Percentiles rank a stretch among this genome's conserved stretches.
Conservation (phyloP, 1,284 basidiomycete genomes). For the Filobasidium uniguttulatum region DNA sequence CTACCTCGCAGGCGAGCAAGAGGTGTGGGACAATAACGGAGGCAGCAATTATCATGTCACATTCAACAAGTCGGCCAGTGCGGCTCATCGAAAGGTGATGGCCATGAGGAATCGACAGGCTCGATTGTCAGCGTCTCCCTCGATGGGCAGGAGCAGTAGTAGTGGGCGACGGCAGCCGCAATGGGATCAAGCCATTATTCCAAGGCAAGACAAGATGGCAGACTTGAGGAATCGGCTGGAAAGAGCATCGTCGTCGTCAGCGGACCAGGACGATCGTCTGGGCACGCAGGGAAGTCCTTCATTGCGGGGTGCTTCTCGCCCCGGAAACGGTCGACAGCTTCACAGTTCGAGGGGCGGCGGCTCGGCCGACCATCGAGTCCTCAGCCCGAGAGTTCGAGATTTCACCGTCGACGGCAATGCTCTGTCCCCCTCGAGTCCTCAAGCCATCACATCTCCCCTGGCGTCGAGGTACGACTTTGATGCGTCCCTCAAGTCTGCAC, state of each 20-base stretch:
- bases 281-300: neutral
- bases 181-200: constrained; percentile 36
- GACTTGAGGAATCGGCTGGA: constrained; percentile 41
- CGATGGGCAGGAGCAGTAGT: constrained; percentile 26
- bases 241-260: constrained; percentile 38
- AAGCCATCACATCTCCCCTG: constrained; percentile 17
- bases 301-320: too few relatives aligned
- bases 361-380: too few relatives aligned
- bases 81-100: constrained; percentile 10
- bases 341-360: neutral
- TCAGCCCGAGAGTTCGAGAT: neutral
- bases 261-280: constrained; percentile 36
- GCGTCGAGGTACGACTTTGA: constrained; percentile 43
- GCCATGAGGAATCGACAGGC: too few relatives aligned
- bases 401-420: too few relatives aligned
- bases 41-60: constrained; percentile 62
- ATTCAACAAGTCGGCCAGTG: constrained; percentile 24
- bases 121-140: too few relatives aligned
- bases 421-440: neutral
- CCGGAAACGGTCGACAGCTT: neutral
- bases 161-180: constrained; percentile 24
- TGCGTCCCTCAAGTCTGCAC: constrained; percentile 37
- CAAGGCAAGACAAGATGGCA: constrained; percentile 31
- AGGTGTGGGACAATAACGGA: constrained; percentile 83
- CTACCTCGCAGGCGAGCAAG: constrained; percentile 55